Conservation (phyloP, 352 stramenopile genomes). For the Phytophthora pini region DNA sequence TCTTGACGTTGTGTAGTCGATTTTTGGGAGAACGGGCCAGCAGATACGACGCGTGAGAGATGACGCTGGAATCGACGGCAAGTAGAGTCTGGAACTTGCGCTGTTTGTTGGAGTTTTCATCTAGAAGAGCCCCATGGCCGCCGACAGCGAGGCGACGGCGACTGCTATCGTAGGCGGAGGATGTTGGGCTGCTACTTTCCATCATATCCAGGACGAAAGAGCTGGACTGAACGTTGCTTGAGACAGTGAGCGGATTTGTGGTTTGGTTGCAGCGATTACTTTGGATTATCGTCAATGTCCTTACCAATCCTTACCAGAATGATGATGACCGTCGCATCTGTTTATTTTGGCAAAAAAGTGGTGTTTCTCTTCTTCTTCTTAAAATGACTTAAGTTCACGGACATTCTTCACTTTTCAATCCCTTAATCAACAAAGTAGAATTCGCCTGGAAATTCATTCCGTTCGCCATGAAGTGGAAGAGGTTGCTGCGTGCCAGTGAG, state of each 20-base stretch:
- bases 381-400: too few species aligned
- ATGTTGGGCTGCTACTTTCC: background rate
- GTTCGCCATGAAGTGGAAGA: background rate
- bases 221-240: background rate
- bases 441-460: background rate
- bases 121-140: constrained; percentile 16
- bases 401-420: too few species aligned
- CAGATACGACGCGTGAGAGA: constrained; percentile 8
- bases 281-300: too few species aligned
- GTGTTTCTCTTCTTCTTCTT: too few species aligned
- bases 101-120: constrained; percentile 8
- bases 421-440: background rate
- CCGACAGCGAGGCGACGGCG: background rate
- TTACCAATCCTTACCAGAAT: too few species aligned
- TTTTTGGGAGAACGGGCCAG: background rate
- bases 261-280: too few species aligned
- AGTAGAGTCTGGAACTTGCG: background rate
- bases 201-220: background rate
- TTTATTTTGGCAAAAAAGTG: too few species aligned
- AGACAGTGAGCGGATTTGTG: too few species aligned
- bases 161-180: background rate
- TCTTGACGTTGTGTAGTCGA: constrained; percentile 6
- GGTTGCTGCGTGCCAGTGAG: background rate
- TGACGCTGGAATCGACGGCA: constrained; percentile 5
- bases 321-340: too few species aligned